Evolutionary conservation across 2,329 filamentous ascomycete species (phyloP).

Genomic region (Penicillium sp.): DNA sequence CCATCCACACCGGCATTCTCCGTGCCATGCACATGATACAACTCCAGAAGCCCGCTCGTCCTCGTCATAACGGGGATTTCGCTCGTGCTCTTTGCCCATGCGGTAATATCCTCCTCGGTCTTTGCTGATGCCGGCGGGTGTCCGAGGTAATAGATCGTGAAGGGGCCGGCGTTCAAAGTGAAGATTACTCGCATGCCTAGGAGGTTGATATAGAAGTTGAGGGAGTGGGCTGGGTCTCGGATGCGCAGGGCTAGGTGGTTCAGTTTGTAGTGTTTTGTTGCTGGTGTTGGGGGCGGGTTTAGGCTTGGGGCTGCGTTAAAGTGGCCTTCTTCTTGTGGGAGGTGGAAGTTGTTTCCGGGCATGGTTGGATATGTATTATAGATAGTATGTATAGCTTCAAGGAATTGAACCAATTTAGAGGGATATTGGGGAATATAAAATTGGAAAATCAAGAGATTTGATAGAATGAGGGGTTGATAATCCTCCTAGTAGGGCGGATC

Average conservation of each 20-base stretch:
- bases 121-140: constrained; percentile 33
- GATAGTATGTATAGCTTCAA: too few relatives aligned
- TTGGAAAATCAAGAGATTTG: neutral
- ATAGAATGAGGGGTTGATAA: constrained; percentile 1
- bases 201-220: constrained; percentile 39
- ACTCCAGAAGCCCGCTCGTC: constrained; percentile 36
- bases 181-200: constrained; percentile 43
- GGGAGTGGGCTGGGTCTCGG: constrained; percentile 32
- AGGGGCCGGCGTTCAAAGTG: constrained; percentile 40
- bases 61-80: constrained; percentile 26
- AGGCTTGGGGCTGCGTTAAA: constrained; percentile 32
- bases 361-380: neutral
- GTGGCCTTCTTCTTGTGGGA: constrained; percentile 25
- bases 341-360: constrained; percentile 10
- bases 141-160: constrained; percentile 42
- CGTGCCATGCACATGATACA: constrained; percentile 39
- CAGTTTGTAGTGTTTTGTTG: constrained; percentile 36
- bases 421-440: neutral
- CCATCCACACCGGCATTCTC: constrained; percentile 17
- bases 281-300: constrained; percentile 24
- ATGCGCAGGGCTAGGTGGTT: constrained; percentile 41
- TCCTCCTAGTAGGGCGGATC: neutral
- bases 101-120: constrained; percentile 21
- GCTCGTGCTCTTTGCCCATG: constrained; percentile 30
- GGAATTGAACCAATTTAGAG: neutral